These are phyloP conservation scores for Yarrowia bubula DNA, from an alignment of 805 yeast genomes.

Conservation along the genomic window DNA sequence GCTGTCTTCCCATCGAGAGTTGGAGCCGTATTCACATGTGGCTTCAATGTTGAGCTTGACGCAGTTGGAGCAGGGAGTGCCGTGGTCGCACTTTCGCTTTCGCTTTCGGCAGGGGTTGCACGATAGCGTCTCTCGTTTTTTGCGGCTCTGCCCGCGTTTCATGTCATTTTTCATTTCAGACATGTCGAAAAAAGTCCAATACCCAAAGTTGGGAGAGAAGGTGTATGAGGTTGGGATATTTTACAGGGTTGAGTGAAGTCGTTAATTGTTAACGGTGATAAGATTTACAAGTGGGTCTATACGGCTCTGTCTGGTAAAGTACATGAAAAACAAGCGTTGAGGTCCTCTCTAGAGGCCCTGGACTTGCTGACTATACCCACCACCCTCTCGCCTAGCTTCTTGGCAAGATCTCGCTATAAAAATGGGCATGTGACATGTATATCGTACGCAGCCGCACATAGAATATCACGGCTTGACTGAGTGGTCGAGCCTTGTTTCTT, in stretches of 20 bases:
- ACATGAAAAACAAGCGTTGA: background rate
- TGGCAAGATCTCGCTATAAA: background rate
- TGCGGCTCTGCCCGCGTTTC: constrained; percentile 1
- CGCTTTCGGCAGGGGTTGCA: constrained; percentile 25
- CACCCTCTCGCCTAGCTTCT: background rate
- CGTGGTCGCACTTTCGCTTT: constrained; percentile 21
- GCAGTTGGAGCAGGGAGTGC: constrained; percentile 11
- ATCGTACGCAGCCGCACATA: background rate
- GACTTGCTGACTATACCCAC: background rate
- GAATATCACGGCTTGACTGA: background rate
- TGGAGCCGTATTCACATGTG: constrained; percentile 9
- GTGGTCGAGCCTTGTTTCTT: background rate
- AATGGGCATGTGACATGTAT: background rate
- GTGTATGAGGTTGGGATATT: background rate
- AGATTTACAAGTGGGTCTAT: background rate
- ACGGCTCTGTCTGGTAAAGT: background rate
- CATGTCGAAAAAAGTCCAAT: background rate
- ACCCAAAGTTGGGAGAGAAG: background rate
- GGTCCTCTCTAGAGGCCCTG: no score
- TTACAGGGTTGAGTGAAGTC: background rate
- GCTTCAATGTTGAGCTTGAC: constrained; percentile 14
- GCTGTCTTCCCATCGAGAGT: constrained; percentile 14
- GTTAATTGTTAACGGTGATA: background rate
- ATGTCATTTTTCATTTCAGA: background rate
- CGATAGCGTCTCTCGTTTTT: constrained; percentile 19